Conservation (phyloP, 805 yeast species). For the Torulaspora franciscae region DNA sequence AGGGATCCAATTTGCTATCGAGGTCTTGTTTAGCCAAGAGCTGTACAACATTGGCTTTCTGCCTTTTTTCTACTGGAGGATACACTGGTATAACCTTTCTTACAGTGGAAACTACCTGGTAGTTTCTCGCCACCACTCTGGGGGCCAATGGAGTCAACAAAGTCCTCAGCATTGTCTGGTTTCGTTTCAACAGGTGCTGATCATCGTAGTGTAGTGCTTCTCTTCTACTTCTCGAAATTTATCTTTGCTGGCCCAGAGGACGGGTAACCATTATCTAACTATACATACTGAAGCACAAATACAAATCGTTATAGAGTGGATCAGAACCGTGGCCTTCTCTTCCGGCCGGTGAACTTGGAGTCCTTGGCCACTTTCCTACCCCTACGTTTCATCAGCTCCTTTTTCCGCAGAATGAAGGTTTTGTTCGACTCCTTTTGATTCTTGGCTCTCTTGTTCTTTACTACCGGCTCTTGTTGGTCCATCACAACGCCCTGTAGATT, state of each 20-base stretch:
- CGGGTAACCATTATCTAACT: slow-evolving; percentile 1
- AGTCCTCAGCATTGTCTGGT: slow-evolving; percentile 4
- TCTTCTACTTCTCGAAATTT: not conserved
- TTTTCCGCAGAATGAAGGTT: slow-evolving; percentile 83
- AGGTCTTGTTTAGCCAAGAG: slow-evolving; percentile 39
- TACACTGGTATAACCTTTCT: slow-evolving; percentile 31
- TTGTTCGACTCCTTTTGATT: slow-evolving; percentile 65
- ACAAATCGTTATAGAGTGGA: not conserved
- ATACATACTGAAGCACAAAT: too few relatives aligned
- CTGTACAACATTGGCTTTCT: slow-evolving; percentile 8
- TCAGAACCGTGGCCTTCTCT: slow-evolving; percentile 61
- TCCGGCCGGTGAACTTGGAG: slow-evolving; percentile 87
- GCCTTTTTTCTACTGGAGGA: slow-evolving; percentile 24
- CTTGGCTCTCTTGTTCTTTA: slow-evolving; percentile 25
- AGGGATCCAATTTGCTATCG: slow-evolving; percentile 59
- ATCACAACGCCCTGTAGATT: slow-evolving; percentile 77
- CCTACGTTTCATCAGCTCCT: slow-evolving; percentile 85
- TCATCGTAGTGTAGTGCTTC: not conserved
- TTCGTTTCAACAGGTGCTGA: not conserved
- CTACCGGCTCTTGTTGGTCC: slow-evolving; percentile 51
- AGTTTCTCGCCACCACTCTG: slow-evolving; percentile 5
- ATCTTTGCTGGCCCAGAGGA: too few relatives aligned
- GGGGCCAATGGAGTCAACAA: not conserved
- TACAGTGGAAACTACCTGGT: slow-evolving; percentile 19
- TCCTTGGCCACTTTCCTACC: slow-evolving; percentile 88